A percentile compares a stretch with the other conserved stretches of the same genome.
Conservation (phyloP, 768 basidiomycete genomes). For the Serendipita vermifera region DNA sequence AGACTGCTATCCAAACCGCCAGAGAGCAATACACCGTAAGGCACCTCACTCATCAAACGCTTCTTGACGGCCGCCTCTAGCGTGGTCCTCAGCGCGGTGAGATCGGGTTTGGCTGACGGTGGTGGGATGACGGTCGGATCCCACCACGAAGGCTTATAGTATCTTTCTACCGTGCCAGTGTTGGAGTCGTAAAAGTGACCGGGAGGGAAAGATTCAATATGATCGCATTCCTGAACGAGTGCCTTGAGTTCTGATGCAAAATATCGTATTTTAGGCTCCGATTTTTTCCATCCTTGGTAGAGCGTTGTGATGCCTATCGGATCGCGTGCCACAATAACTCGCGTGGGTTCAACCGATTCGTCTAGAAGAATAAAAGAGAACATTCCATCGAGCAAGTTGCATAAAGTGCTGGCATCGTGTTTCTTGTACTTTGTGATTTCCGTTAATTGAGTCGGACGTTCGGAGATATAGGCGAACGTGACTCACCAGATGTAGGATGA, state of each 20-base stretch:
- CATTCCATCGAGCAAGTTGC: constrained; percentile 86
- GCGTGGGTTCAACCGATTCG: constrained; percentile 76
- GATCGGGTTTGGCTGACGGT: constrained; percentile 49
- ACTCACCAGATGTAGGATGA: constrained; percentile 81
- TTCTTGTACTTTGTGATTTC: constrained; percentile 55
- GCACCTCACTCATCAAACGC: constrained; percentile 95
- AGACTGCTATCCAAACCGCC: constrained; percentile 93
- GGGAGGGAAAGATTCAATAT: constrained; percentile 90
- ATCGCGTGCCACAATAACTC: constrained; percentile 91
- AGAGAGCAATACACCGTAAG: constrained; percentile 90
- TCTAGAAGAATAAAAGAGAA: constrained; percentile 96
- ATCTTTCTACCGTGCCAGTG: constrained; percentile 64
- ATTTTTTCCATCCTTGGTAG: constrained; percentile 89
- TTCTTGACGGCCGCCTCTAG: constrained; percentile 90
- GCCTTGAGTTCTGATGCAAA: constrained; percentile 97
- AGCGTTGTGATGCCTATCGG: constrained; percentile 98
- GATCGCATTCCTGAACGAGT: constrained; percentile 81
- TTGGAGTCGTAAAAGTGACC: constrained; percentile 90
- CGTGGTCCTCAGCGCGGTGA: constrained; percentile 58
- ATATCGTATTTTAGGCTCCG: constrained; percentile 66
- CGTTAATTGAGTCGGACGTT: constrained; percentile 10
- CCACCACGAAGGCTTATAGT: constrained; percentile 87
- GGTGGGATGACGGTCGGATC: constrained; percentile 58
- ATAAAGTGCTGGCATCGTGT: constrained; percentile 54
- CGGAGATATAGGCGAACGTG: not conserved